phyloP scores from a whole-genome alignment of 352 stramenopile species.

The Globisporangium cederbergense region DNA sequence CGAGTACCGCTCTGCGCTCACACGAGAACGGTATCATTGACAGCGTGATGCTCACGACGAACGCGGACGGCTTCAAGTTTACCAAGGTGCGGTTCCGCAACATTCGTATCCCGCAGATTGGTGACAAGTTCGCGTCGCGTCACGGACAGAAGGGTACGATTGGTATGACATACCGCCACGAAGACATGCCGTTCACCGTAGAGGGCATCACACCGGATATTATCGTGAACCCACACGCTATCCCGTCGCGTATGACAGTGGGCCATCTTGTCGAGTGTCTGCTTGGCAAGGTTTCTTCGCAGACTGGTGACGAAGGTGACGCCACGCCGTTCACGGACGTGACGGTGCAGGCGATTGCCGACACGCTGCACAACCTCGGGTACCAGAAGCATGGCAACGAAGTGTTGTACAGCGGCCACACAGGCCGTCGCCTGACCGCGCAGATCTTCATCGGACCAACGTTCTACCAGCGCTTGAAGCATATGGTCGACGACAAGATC shows the following conservation, averaged over 20 bases:
- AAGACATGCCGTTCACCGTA: constrained; percentile 99
- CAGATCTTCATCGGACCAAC: constrained; percentile 99
- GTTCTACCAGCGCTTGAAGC: constrained; percentile 99
- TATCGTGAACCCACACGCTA: constrained; percentile 99
- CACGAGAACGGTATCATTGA: constrained; percentile 99
- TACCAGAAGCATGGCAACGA: constrained; percentile 99
- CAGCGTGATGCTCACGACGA: constrained; percentile 98
- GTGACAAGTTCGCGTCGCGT: constrained; percentile 97
- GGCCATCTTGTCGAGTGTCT: constrained; percentile 99
- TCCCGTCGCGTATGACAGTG: constrained; percentile 99
- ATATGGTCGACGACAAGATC: constrained; percentile 99
- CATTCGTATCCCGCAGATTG: constrained; percentile 98
- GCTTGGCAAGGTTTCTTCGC: constrained; percentile 96
- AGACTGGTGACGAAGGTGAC: constrained; percentile 97
- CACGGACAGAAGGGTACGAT: constrained; percentile 94
- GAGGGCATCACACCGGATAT: constrained; percentile 99
- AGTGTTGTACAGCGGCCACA: constrained; percentile 99
- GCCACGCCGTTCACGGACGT: constrained; percentile 99
- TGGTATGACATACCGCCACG: constrained; percentile 99
- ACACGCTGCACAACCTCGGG: constrained; percentile 93
- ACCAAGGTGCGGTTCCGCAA: constrained; percentile 98
- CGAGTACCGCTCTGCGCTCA: constrained; percentile 94
- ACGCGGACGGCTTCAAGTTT: constrained; percentile 96
- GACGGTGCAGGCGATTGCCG: constrained; percentile 97
- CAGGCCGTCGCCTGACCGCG: constrained; percentile 93